phyloP scores from a whole-genome alignment of 2,329 filamentous ascomycete species.

The Alternaria triticina region DNA sequence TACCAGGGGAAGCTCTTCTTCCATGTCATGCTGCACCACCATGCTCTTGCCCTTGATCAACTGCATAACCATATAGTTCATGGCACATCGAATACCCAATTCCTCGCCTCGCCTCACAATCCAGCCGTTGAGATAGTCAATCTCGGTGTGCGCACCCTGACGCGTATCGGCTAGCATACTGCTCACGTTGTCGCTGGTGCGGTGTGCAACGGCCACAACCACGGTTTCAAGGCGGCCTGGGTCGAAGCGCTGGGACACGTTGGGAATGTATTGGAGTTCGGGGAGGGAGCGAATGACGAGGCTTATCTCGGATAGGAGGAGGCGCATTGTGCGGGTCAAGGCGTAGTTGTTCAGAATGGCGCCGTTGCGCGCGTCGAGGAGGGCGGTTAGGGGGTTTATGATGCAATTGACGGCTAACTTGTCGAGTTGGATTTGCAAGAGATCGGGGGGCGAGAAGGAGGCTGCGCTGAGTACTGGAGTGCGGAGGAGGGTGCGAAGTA shows the following conservation, averaged over 20 bases:
- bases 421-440: slow-evolving; percentile 78
- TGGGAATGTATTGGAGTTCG: slow-evolving; percentile 69
- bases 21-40: slow-evolving; percentile 51
- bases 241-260: slow-evolving; percentile 65
- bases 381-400: slow-evolving; percentile 80
- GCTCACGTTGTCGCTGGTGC: slow-evolving; percentile 64
- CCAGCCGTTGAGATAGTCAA: slow-evolving; percentile 89
- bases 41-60: slow-evolving; percentile 74
- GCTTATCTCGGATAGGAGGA: slow-evolving; percentile 76
- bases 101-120: slow-evolving; percentile 76
- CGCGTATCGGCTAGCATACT: slow-evolving; percentile 72
- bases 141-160: slow-evolving; percentile 69
- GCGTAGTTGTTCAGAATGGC: slow-evolving; percentile 71
- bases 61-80: slow-evolving; percentile 75
- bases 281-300: slow-evolving; percentile 75
- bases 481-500: slow-evolving; percentile 69
- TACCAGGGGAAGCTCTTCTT: slow-evolving; percentile 50
- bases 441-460: slow-evolving; percentile 63
- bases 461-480: slow-evolving; percentile 67
- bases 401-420: slow-evolving; percentile 77
- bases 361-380: slow-evolving; percentile 79
- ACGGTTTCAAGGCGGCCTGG: slow-evolving; percentile 67
- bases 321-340: slow-evolving; percentile 69
- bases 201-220: slow-evolving; percentile 61
- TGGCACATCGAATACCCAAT: slow-evolving; percentile 72